These are phyloP conservation scores for Zygotorulaspora florentina DNA, from an alignment of 805 yeast genomes.

Conservation along the genomic window DNA sequence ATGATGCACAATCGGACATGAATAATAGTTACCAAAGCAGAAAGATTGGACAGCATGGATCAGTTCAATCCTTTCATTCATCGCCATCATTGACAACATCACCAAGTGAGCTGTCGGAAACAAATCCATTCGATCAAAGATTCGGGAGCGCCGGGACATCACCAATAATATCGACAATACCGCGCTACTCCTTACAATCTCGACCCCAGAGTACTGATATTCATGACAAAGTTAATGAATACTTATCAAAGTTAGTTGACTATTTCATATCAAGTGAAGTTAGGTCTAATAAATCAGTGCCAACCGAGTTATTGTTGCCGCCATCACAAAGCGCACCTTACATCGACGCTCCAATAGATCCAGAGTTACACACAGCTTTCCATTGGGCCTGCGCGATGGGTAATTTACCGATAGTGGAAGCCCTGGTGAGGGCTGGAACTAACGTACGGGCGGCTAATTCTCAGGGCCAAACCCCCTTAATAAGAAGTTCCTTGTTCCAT, in stretches of 20 bases:
- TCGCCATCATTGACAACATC: constrained; percentile 35
- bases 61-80: constrained; percentile 22
- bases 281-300: constrained; percentile 24
- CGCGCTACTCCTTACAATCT: constrained; percentile 26
- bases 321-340: constrained; percentile 34
- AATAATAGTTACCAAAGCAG: constrained; percentile 2
- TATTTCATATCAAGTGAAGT: constrained; percentile 34
- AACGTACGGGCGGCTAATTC: constrained; percentile 51
- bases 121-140: constrained; percentile 30
- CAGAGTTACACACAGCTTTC: constrained; percentile 89
- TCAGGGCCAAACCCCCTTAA: constrained; percentile 81
- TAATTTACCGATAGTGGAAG: constrained; percentile 67
- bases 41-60: constrained; percentile 8
- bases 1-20: constrained; percentile 3
- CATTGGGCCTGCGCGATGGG: constrained; percentile 99
- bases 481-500: constrained; percentile 80
- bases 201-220: constrained; percentile 30
- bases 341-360: constrained; percentile 77
- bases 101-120: constrained; percentile 31
- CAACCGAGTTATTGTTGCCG: constrained; percentile 29
- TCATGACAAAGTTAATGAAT: constrained; percentile 32
- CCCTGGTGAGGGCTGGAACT: constrained; percentile 73
- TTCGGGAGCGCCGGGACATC: constrained; percentile 32
- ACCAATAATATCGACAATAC: constrained; percentile 30
- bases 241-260: constrained; percentile 32